A percentile compares a stretch with the other conserved stretches of the same genome.
Conservation (phyloP, 2,329 filamentous ascomycete genomes). For the Calonectria henricotiae region DNA sequence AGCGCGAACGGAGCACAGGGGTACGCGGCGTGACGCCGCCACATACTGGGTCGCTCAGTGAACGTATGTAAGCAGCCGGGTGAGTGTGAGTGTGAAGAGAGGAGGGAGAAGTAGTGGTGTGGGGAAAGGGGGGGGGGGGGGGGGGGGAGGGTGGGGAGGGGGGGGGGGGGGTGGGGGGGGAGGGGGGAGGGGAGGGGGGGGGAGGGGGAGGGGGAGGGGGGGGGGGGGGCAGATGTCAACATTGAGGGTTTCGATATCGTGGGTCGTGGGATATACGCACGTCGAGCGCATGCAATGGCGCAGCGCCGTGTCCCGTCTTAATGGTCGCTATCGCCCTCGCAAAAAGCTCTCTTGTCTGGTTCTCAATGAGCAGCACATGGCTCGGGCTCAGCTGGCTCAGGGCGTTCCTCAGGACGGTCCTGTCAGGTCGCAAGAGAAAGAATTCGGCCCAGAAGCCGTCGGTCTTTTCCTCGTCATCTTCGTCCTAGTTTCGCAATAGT, state of each 20-base stretch:
- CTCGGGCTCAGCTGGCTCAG: constrained; percentile 81
- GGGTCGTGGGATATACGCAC: constrained; percentile 67
- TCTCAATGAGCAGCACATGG: constrained; percentile 83
- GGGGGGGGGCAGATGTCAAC: constrained; percentile 52
- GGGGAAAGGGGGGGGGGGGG: too few relatives aligned
- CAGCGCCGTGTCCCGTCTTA: constrained; percentile 72
- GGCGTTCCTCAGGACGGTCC: constrained; percentile 76
- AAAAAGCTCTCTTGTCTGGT: constrained; percentile 86
- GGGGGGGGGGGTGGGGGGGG: too few relatives aligned
- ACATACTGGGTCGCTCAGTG: too few relatives aligned
- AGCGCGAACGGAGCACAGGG: too few relatives aligned
- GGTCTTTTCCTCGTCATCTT: constrained; percentile 78
- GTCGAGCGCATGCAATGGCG: constrained; percentile 87
- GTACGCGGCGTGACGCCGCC: too few relatives aligned
- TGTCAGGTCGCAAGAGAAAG: constrained; percentile 90
- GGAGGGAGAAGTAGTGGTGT: too few relatives aligned
- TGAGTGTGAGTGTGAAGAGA: too few relatives aligned
- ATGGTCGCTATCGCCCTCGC: constrained; percentile 79
- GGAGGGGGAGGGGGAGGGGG: too few relatives aligned
- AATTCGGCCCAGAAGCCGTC: constrained; percentile 98
- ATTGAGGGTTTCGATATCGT: constrained; percentile 57
- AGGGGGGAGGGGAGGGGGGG: too few relatives aligned
- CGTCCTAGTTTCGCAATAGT: constrained; percentile 65
- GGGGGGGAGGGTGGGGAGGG: too few relatives aligned
- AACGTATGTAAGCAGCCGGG: too few relatives aligned